phyloP scores from a whole-genome alignment of 495 filamentous ascomycete genomes.

The Parmelia sp. region DNA sequence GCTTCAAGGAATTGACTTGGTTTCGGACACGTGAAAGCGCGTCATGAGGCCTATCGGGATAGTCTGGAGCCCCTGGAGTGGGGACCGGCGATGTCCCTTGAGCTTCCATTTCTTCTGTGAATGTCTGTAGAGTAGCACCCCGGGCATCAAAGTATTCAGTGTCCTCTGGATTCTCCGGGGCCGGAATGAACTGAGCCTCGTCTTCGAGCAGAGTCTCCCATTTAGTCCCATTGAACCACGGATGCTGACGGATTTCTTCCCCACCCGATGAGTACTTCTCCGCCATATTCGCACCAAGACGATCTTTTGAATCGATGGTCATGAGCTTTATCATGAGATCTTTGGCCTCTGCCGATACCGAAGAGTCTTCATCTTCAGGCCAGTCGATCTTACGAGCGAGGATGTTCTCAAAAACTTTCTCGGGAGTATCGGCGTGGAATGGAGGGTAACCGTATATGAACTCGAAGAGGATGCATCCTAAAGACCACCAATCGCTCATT shows the following conservation, averaged over 20 bases:
- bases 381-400: constrained; percentile 81
- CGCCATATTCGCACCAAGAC: constrained; percentile 76
- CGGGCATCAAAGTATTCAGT: constrained; percentile 96
- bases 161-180: constrained; percentile 87
- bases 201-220: constrained; percentile 89
- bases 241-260: constrained; percentile 79
- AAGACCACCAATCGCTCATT: constrained; percentile 98
- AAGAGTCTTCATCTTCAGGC: constrained; percentile 60
- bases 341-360: constrained; percentile 68
- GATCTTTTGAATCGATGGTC: constrained; percentile 68
- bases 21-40: constrained; percentile 78
- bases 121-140: constrained; percentile 81
- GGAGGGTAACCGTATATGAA: constrained; percentile 89
- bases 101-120: constrained; percentile 90
- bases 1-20: constrained; percentile 76
- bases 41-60: constrained; percentile 85
- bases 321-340: constrained; percentile 90
- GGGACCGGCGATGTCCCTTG: constrained; percentile 62
- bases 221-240: constrained; percentile 82
- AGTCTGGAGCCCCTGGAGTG: constrained; percentile 52
- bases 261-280: constrained; percentile 76
- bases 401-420: constrained; percentile 96
- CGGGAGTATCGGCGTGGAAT: constrained; percentile 85
- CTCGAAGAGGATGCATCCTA: constrained; percentile 96
- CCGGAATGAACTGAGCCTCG: constrained; percentile 91